Conservation (phyloP, 345 rosid genomes). For the Trapa bicornis region DNA sequence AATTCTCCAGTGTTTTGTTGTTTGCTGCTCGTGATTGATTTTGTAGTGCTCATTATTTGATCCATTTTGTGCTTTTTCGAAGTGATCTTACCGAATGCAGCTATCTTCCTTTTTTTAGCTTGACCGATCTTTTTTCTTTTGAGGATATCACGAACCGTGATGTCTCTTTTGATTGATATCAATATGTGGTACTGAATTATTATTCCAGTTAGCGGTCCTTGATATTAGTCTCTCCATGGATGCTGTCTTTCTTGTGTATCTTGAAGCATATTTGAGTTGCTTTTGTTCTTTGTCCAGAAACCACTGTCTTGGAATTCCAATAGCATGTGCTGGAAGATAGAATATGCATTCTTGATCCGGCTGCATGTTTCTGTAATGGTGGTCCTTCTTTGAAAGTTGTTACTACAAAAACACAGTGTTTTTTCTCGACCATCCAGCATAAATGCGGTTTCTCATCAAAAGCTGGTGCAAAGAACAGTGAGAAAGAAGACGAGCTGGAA, state of each 20-base stretch:
- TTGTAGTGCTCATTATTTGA: not conserved
- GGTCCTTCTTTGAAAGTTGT: constrained; percentile 17
- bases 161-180: too few species aligned
- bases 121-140: too few species aligned
- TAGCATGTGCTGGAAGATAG: constrained; percentile 19
- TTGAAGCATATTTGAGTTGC: too few species aligned
- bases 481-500: constrained; percentile 48
- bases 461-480: constrained; percentile 48
- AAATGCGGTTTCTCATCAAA: constrained; percentile 40
- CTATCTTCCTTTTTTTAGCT: too few species aligned
- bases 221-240: too few species aligned
- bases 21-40: not conserved
- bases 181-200: too few species aligned
- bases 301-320: constrained; percentile 13
- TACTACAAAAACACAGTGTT: constrained; percentile 17
- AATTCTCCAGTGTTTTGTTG: not conserved
- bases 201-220: too few species aligned
- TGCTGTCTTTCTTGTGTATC: too few species aligned
- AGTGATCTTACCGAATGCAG: too few species aligned
- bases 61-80: not conserved
- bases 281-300: not conserved
- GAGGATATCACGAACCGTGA: too few species aligned
- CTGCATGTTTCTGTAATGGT: constrained; percentile 10
- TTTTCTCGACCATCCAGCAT: constrained; percentile 14
- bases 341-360: constrained; percentile 10